These are phyloP conservation scores for Pistacia vera DNA, from an alignment of 345 rosid genomes.

Conservation along the genomic window DNA sequence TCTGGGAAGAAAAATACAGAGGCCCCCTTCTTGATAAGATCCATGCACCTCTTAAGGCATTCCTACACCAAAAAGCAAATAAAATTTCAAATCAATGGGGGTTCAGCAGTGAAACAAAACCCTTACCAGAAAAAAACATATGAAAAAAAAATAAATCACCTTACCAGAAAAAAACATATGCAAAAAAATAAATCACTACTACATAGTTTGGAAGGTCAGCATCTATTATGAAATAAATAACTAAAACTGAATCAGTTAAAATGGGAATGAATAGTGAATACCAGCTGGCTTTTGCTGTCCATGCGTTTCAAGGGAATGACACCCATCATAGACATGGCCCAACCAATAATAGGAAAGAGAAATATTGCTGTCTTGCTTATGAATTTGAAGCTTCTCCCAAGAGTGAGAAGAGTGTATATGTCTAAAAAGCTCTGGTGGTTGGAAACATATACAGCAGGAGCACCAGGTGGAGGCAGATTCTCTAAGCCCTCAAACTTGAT, in stretches of 20 bases:
- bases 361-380: conserved; percentile 87
- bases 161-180: not conserved
- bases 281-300: conserved; percentile 95
- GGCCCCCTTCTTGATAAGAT: conserved; percentile 75
- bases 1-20: conserved; percentile 91
- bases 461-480: conserved; percentile 71
- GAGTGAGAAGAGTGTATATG: conserved; percentile 80
- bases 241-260: not conserved
- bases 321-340: conserved; percentile 96
- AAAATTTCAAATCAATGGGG: conserved; percentile 19
- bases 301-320: conserved; percentile 82
- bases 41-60: conserved; percentile 86
- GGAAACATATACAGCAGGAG: conserved; percentile 86
- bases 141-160: not conserved
- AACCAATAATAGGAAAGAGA: conserved; percentile 76
- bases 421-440: conserved; percentile 97
- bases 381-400: conserved; percentile 85
- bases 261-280: conserved; percentile 23
- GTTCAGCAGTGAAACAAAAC: not conserved
- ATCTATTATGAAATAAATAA: conserved; percentile 6
- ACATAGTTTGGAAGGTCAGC: not conserved
- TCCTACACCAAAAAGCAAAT: conserved; percentile 47
- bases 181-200: not conserved
- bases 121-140: not conserved
- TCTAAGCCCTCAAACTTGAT: conserved; percentile 70